These are phyloP conservation scores for Termitomyces sp. DNA, from an alignment of 768 basidiomycete genomes.

Conservation along the genomic window DNA sequence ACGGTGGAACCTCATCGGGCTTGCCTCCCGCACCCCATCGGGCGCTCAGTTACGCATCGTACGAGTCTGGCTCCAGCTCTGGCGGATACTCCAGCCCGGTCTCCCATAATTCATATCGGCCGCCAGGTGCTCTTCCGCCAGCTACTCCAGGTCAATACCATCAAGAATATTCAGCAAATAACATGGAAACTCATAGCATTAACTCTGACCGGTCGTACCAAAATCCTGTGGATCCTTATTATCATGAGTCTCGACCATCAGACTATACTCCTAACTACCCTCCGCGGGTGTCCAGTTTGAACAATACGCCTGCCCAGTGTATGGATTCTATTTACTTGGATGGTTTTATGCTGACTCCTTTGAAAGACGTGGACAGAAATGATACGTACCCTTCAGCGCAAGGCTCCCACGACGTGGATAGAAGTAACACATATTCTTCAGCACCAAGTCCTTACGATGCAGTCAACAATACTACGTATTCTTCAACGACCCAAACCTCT, in stretches of 20 bases:
- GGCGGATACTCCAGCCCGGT: conserved; percentile 18
- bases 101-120: conserved; percentile 20
- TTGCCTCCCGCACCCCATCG: conserved; percentile 17
- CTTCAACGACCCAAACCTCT: conserved; percentile 10
- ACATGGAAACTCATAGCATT: conserved; percentile 7
- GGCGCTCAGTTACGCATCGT: conserved; percentile 9
- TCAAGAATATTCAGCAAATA: conserved; percentile 4
- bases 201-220: conserved; percentile 14
- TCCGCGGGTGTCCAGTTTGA: conserved; percentile 1
- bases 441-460: background rate
- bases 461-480: background rate
- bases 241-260: conserved; percentile 10
- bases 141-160: conserved; percentile 21
- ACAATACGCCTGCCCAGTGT: conserved; percentile 5
- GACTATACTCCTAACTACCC: conserved; percentile 6
- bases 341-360: background rate
- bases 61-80: conserved; percentile 18
- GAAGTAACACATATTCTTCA: background rate
- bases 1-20: conserved; percentile 13
- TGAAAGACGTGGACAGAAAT: conserved; percentile 8
- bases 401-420: conserved; percentile 4
- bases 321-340: background rate
- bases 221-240: conserved; percentile 13
- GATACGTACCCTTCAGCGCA: conserved; percentile 9
- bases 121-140: conserved; percentile 26